Evolutionary conservation across 495 filamentous ascomycete genomes (phyloP).

Genomic region (Penicillium daleae): DNA sequence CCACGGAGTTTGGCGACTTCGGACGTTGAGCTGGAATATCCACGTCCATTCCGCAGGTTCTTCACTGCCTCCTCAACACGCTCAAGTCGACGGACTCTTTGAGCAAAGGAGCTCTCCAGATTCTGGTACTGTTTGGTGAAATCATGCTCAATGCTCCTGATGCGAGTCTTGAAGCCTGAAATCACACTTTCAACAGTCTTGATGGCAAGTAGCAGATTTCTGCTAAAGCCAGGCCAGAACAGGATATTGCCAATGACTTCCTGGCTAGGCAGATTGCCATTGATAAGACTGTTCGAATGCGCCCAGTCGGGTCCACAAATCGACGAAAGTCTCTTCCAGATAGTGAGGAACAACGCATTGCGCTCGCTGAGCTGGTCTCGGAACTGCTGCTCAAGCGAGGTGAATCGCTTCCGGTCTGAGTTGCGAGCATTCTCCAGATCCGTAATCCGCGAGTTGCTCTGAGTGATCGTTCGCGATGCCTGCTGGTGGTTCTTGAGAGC

Average conservation of each 20-base stretch:
- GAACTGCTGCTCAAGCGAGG: slow-evolving; percentile 73
- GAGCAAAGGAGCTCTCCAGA: slow-evolving; percentile 78
- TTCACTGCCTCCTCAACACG: slow-evolving; percentile 76
- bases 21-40: slow-evolving; percentile 51
- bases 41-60: slow-evolving; percentile 46
- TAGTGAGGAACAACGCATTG: slow-evolving; percentile 78
- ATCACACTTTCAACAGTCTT: slow-evolving; percentile 86
- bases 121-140: slow-evolving; percentile 88
- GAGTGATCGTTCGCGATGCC: slow-evolving; percentile 76
- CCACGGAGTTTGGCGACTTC: slow-evolving; percentile 75
- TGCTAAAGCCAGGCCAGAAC: slow-evolving; percentile 79
- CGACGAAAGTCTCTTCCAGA: slow-evolving; percentile 85
- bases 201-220: slow-evolving; percentile 83
- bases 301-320: slow-evolving; percentile 93
- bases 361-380: slow-evolving; percentile 87
- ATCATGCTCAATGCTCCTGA: slow-evolving; percentile 83
- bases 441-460: slow-evolving; percentile 78
- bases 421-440: slow-evolving; percentile 79
- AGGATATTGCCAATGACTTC: slow-evolving; percentile 77
- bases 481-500: slow-evolving; percentile 85
- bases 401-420: slow-evolving; percentile 73
- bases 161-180: slow-evolving; percentile 75
- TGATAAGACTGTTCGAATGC: slow-evolving; percentile 84
- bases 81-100: slow-evolving; percentile 84
- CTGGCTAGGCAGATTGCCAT: slow-evolving; percentile 79